Evolutionary conservation across 1,284 basidiomycete species (phyloP), one percentile per base, ranked within the genome.

Genomic region (Ustilago curta): DNA sequence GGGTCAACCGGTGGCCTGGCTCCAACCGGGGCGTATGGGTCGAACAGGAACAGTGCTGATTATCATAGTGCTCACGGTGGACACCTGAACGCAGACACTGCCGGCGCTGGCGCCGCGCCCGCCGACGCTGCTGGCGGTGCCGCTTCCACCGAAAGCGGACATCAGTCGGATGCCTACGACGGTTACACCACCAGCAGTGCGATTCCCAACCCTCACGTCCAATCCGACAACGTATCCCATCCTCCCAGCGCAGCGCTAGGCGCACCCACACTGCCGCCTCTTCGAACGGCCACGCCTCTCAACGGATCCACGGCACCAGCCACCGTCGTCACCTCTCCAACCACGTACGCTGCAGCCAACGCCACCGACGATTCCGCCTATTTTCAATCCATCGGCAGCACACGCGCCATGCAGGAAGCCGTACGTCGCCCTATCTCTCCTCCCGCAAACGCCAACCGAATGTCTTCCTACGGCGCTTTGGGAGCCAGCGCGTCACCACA

Each of bases 331-430:
- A 48, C 65, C 4, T 62, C 74, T 1, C 75, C 71, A 3, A 50
- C 59, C 5, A 47, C 59, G n/a, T 62, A 76, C 29, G n/a, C 43
- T 3, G 25, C 53, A 12, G 29, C n/a, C 14, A 39, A 27, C 18
- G 18, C 29, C 0, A 51, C 64, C 4, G 74, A 77, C 27, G 76
- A 78, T 39, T 60, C 59, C 5, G 69, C 66, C 23, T 82, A 82
- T 60, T 79, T 78, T 59, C 76, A 77, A 35, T 70, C 74, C 21
- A 73, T 80, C 40, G 78, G 78, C 37, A 70, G 70, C 44, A 80
- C 78, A 11, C 66, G 80, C 16, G 80, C 80, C 1, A 61, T 71
- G 54, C 80, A 81, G 43, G 78, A 78, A 44, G 72, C 80, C 8
- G 64, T 76, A 14, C 68, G 80, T 8, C 53, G 74, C 8, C 71